phyloP scores from a whole-genome alignment of 129 eudicot species.

The Cynara cardunculus region DNA sequence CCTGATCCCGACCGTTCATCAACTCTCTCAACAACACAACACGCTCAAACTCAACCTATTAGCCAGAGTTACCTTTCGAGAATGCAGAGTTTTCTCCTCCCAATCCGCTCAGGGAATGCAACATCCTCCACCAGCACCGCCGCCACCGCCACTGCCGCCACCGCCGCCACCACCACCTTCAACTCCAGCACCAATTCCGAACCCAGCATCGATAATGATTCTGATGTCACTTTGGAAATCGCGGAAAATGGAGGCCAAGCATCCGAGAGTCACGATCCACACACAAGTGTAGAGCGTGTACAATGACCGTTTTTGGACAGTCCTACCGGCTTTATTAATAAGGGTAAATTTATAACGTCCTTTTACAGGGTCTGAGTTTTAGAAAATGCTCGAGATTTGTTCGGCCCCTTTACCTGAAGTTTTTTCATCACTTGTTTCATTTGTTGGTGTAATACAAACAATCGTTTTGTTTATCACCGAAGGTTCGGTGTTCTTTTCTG shows the following conservation, averaged over 20 bases:
- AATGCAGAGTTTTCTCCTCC: conserved; percentile 77
- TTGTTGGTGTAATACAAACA: conserved; percentile 5
- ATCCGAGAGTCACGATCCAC: conserved; percentile 18
- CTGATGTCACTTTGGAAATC: conserved; percentile 48
- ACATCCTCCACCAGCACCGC: conserved; percentile 27
- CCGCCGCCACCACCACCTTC: background rate
- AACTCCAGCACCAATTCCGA: background rate
- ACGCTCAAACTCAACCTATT: conserved; percentile 56
- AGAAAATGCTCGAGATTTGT: conserved; percentile 5
- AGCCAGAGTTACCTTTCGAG: conserved; percentile 78
- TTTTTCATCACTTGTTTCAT: background rate
- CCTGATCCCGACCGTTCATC: conserved; percentile 58
- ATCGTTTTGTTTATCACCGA: background rate
- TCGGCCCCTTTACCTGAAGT: background rate
- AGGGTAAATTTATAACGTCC: background rate
- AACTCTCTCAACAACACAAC: conserved; percentile 41
- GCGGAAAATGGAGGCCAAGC: conserved; percentile 56
- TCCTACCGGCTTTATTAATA: background rate
- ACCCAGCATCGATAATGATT: conserved; percentile 1
- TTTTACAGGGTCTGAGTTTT: conserved; percentile 10
- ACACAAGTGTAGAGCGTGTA: conserved; percentile 32
- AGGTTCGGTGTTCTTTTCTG: background rate
- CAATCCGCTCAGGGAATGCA: conserved; percentile 54
- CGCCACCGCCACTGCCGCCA: background rate
- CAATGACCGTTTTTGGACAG: conserved; percentile 25